Percentiles rank a stretch among this genome's conserved stretches.
These are phyloP conservation scores for Tubosaeta sp. DNA, from an alignment of 768 basidiomycete genomes.

Conservation along the genomic window DNA sequence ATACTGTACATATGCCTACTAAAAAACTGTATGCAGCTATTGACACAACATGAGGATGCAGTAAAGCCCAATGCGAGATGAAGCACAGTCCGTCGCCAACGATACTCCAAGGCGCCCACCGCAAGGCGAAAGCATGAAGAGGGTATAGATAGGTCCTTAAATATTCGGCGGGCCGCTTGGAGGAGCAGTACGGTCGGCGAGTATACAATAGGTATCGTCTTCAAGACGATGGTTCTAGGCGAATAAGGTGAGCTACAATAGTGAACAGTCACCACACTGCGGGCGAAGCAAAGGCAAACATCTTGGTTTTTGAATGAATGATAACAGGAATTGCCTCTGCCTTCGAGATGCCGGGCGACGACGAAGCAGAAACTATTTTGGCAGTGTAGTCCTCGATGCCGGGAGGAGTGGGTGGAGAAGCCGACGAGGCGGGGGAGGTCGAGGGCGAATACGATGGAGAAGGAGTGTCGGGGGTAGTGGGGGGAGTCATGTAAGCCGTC, in stretches of 20 bases:
- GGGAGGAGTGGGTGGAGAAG: constrained; percentile 56
- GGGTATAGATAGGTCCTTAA: constrained; percentile 36
- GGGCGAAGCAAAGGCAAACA: constrained; percentile 62
- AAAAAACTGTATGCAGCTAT: constrained; percentile 30
- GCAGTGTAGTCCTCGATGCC: constrained; percentile 48
- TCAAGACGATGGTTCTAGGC: constrained; percentile 29
- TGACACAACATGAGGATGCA: constrained; percentile 36
- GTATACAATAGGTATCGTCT: constrained; percentile 23
- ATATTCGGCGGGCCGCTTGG: constrained; percentile 18
- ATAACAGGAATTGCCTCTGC: constrained; percentile 18
- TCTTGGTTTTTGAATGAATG: constrained; percentile 47
- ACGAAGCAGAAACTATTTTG: constrained; percentile 41
- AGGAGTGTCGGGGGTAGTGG: constrained; percentile 50
- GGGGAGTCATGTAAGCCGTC: constrained; percentile 24
- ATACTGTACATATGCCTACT: constrained; percentile 35
- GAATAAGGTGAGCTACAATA: constrained; percentile 23
- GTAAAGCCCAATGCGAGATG: constrained; percentile 26
- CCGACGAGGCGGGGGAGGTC: constrained; percentile 58
- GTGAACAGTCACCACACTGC: constrained; percentile 49
- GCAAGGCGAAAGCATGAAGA: constrained; percentile 5
- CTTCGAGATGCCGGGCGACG: constrained; percentile 30
- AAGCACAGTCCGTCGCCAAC: constrained; percentile 24
- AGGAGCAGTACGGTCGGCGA: constrained; percentile 8
- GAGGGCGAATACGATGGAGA: constrained; percentile 47
- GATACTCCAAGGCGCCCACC: constrained; percentile 25